Evolutionary conservation across 805 yeast species (phyloP).

Genomic region (Wickerhamomyces silvicola): DNA sequence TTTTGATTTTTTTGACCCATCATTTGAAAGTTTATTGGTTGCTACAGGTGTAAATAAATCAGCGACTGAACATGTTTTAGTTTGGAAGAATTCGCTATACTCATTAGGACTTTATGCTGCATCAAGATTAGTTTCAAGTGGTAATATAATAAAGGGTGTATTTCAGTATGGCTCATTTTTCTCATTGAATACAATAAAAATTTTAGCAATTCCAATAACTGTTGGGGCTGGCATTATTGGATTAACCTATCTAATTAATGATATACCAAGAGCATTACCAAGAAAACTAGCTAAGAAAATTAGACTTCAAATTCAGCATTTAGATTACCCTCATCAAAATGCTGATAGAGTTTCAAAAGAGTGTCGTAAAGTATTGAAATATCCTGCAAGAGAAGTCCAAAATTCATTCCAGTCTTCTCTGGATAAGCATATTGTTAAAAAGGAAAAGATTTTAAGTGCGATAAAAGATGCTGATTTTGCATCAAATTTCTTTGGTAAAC

Average conservation of each 20-base stretch:
- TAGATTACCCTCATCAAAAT: constrained; percentile 76
- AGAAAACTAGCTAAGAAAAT: constrained; percentile 73
- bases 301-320: constrained; percentile 48
- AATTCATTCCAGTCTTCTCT: constrained; percentile 59
- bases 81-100: constrained; percentile 26
- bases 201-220: constrained; percentile 47
- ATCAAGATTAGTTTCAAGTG: constrained; percentile 27
- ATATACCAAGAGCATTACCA: constrained; percentile 86
- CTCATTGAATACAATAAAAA: constrained; percentile 31
- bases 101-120: constrained; percentile 24
- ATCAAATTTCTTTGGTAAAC: constrained; percentile 44
- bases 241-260: constrained; percentile 59
- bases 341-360: constrained; percentile 76
- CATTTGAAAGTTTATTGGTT: constrained; percentile 49
- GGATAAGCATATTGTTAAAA: constrained; percentile 53
- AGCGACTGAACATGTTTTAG: constrained; percentile 18
- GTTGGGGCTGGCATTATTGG: constrained; percentile 47
- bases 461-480: constrained; percentile 53
- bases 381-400: constrained; percentile 78
- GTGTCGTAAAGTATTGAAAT: constrained; percentile 71
- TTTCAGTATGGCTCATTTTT: constrained; percentile 31
- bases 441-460: constrained; percentile 46
- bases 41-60: constrained; percentile 18
- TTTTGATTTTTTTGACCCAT: constrained; percentile 76
- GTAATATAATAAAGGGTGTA: constrained; percentile 31